A percentile compares a stretch with the other conserved stretches of the same genome.
phyloP scores from a whole-genome alignment of 148 eudicot genomes.

The Polygonum aviculare region DNA sequence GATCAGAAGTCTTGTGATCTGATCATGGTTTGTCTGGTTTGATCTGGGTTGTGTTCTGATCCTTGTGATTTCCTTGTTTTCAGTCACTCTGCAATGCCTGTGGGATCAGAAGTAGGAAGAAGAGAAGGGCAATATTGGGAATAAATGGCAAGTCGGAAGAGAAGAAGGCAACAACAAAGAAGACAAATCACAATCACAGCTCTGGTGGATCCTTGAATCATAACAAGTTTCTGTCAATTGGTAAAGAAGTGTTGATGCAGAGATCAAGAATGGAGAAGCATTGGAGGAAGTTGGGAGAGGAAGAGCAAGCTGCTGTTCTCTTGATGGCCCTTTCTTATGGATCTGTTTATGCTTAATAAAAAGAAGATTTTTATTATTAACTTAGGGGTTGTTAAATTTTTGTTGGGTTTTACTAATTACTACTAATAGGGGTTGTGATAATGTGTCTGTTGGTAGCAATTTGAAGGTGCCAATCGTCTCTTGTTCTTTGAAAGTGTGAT shows the following conservation, averaged over 20 bases:
- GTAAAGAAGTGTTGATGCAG: conserved; percentile 55
- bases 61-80: conserved; percentile 1
- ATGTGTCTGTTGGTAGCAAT: conserved; percentile 4
- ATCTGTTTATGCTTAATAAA: conserved; percentile 11
- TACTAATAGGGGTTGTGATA: conserved; percentile 8
- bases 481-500: neutral
- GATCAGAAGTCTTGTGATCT: neutral
- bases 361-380: neutral
- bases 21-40: neutral
- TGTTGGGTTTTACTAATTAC: conserved; percentile 4
- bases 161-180: conserved; percentile 48
- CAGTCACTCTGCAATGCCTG: conserved; percentile 97
- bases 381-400: neutral
- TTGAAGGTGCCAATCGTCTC: conserved; percentile 3
- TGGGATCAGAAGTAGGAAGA: conserved; percentile 93
- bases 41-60: neutral
- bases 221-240: conserved; percentile 36
- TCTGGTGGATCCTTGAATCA: conserved; percentile 41
- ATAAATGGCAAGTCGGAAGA: conserved; percentile 38
- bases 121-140: conserved; percentile 66
- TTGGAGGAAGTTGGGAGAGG: conserved; percentile 34
- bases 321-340: conserved; percentile 7
- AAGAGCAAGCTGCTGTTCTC: conserved; percentile 10
- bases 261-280: conserved; percentile 51
- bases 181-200: conserved; percentile 11